These are phyloP conservation scores for Lipomyces kockii DNA, from an alignment of 805 yeast genomes.

Conservation along the genomic window DNA sequence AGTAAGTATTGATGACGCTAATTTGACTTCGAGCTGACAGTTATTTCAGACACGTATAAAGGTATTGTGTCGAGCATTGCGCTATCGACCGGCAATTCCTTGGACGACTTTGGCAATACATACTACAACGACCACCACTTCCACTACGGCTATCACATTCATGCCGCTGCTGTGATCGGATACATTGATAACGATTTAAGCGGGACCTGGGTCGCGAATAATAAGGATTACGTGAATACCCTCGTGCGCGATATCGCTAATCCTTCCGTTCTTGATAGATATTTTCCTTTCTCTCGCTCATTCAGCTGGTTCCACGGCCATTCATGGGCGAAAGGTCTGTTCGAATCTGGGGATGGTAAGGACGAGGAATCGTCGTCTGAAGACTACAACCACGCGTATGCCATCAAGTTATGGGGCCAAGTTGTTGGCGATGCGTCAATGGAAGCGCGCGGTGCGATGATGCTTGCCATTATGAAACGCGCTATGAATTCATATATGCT, in stretches of 20 bases:
- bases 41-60: conserved; percentile 23
- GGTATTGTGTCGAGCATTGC: conserved; percentile 63
- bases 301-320: conserved; percentile 79
- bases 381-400: conserved; percentile 71
- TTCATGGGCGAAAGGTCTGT: conserved; percentile 74
- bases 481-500: conserved; percentile 63
- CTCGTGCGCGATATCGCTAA: conserved; percentile 71
- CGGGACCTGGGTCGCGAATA: conserved; percentile 56
- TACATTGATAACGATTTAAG: conserved; percentile 61
- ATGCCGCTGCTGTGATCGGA: conserved; percentile 80
- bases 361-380: conserved; percentile 75
- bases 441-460: conserved; percentile 61
- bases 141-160: conserved; percentile 83
- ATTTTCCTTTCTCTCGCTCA: conserved; percentile 66
- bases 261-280: conserved; percentile 57
- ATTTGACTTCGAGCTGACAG: neutral
- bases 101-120: conserved; percentile 75
- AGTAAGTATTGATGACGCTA: conserved; percentile 57
- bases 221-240: conserved; percentile 62
- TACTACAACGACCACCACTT: conserved; percentile 87
- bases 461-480: conserved; percentile 59
- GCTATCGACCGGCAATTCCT: conserved; percentile 44
- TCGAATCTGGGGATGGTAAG: conserved; percentile 66
- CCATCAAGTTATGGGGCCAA: conserved; percentile 71
- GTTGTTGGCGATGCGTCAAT: conserved; percentile 59